Base-by-base conservation (phyloP, 1,139 yeast species). In the Taiozyma sp. region DNA sequence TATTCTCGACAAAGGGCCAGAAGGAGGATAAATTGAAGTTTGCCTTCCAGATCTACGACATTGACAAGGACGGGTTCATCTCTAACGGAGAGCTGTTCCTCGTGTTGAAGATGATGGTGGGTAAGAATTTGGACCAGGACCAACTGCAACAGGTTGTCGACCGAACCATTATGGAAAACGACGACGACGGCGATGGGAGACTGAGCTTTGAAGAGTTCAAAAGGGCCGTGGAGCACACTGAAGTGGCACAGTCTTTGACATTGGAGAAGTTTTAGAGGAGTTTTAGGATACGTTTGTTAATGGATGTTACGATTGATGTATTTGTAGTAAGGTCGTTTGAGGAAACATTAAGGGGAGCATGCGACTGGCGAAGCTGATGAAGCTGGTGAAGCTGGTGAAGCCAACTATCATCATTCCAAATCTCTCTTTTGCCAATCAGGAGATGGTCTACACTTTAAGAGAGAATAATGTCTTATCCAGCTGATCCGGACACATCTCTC, bases 51-150 rank as follows among this genome's bases (percentile, higher is more conserved):
- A 90, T 95, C 22, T 95, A 93, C 65, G 99, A 95, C 65, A 91
- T 95, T 57, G 99, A 95, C 68, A 78, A 92, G 51, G 99, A 95
- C 66, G 99, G 99, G 0, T 91, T 68, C 65, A 89, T 95, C 45
- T 92, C 97, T 5, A 93, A 93, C 65, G 99, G 99, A 24, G 99
- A 95, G 69, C 71, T 95, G 53, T 95, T 86, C 65, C 78, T 93
- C 47, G 98, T 95, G 44, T 76, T 95, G 73, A 89, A 93, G 70
- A 88, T 90, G 83, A 95, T 95, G 99, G 99, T 93, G 42, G 99
- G 98, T 4, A 86, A 83, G 62, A 92, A 93, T 64, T 72, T 95
- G 53, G 87, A 84, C 57, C 96, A 89, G 54, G 84, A 81, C 40
- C 97, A 93, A 64, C 75, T 95, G 56, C 99, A 95, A 68, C 99